Base-by-base conservation (phyloP, 441 rosid genomes). In the Gossypium davidsonii region DNA sequence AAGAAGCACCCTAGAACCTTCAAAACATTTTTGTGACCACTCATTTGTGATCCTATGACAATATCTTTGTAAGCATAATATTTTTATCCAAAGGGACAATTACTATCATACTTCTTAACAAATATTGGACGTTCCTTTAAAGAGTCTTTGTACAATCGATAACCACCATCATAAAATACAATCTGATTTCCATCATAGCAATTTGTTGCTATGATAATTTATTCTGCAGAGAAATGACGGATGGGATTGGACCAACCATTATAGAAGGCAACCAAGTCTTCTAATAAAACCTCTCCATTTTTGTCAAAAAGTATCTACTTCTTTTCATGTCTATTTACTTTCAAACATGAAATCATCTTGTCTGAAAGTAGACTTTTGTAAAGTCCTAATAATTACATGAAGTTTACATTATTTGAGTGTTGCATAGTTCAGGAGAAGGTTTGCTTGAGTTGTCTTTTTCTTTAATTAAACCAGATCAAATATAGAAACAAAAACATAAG, bases 1-100 rank as follows among this genome's bases (percentile, higher is more conserved):
- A 77, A 59, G 72, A 79, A 79, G 49, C 72, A 77, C 60, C 81
- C 79, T n/a, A 70, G 18, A 37, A 82, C 17, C 72, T 72, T 72
- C 9, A 82, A 15, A 5, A 61, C 67, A 70, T 77, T 70, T 7
- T 15, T 70, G 17, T 79, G 76, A 68, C 1, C 17, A 57, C 76
- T 64, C 78, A 79, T 53, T 9, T 53, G 53, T 15, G 79, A 73
- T 3, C 76, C 81, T 12, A 63, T 21, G 1, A 12, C 69, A 26
- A 74, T 73, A 5, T 77, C 77, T 46, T 55, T 77, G 17, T 70
- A 12, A 26, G 10, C 21, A 49, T 1, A 37, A 14, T 6, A 1
- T 4, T 14, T 0, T 0, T 1, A 14, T 2, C 2, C 2, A 59
- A 0, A 2, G 8, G 0, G 2, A 57, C 0, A 1, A 6, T 31